Evolutionary conservation across 2,329 filamentous ascomycete species (phyloP), one percentile per base, ranked within the genome.

Genomic region (Emergomyces pasteurianus): DNA sequence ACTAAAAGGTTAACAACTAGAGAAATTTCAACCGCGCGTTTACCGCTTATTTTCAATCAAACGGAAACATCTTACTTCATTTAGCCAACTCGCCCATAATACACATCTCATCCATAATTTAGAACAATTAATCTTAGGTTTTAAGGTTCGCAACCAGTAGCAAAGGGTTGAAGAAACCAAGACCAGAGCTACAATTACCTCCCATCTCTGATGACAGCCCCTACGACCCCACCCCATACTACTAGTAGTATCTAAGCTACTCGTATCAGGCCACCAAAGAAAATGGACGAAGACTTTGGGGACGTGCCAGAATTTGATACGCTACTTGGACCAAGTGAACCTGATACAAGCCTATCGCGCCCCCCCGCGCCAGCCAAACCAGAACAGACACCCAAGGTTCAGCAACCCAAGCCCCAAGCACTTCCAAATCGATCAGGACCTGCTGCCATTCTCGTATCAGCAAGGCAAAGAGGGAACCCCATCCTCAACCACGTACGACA

Each of bases 401-500:
- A 92, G 40, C 92, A 96, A 74, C 92, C 91, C 12, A 95, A 86
- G 61, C 92, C 92, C 0, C 92, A 96, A 76, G 86, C 85, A n/a
- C 80, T 96, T 2, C 83, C 89, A 0, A 82, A 84, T 62, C 79
- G 83, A 65, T 72, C 80, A 58, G 79, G 84, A 1, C 87, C 88
- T 3, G 90, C 89, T 18, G 85, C 88, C 5, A 95, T 97, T 65
- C 81, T 95, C 23, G 92, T 97, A 36, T 96, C 92, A 42, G 87
- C 90, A 18, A 86, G 92, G 47, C 92, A 99, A 74, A 95, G 95
- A 74, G 94, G 92, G 63, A 99, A 99, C 68, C 94, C 94, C 0
- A 88, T 97, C 57, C 78, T 99, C 36, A 88, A 89, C 59, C 85
- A 87, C 73, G 83, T 99, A 67, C 86, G 87, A 63, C 86, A 88